Evolutionary conservation across 192 early-diverging fungal species (phyloP).

Genomic region (Podila epigama): DNA sequence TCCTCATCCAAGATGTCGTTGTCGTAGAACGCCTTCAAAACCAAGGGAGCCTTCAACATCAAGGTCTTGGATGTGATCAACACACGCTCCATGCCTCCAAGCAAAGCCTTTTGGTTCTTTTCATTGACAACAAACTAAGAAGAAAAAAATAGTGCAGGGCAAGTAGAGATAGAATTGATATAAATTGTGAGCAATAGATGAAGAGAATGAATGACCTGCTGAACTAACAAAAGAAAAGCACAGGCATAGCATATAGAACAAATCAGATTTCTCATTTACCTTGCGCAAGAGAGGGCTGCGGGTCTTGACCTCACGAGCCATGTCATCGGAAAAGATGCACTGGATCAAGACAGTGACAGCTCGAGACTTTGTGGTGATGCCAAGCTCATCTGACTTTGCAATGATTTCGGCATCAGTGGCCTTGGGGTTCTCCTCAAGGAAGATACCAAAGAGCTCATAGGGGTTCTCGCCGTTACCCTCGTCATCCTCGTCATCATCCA

Average conservation of each 20-base stretch:
- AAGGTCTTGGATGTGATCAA: conserved; percentile 56
- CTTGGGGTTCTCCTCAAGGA: conserved; percentile 65
- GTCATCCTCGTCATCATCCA: conserved; percentile 69
- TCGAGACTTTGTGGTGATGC: conserved; percentile 78
- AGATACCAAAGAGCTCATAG: conserved; percentile 82
- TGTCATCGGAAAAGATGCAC: conserved; percentile 76
- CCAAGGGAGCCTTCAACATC: conserved; percentile 73
- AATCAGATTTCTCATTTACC: conserved; percentile 21
- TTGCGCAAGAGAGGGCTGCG: conserved; percentile 72
- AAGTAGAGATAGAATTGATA: background rate
- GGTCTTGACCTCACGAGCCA: conserved; percentile 74
- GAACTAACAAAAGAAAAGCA: background rate
- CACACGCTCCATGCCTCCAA: conserved; percentile 93
- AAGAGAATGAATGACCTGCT: background rate
- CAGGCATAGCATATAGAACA: background rate
- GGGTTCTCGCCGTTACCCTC: conserved; percentile 65
- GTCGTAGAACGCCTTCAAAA: conserved; percentile 92
- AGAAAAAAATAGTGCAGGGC: background rate
- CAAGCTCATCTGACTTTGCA: conserved; percentile 79
- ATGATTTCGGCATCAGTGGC: conserved; percentile 75
- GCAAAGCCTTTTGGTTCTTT: conserved; percentile 85
- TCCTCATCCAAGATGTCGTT: conserved; percentile 94
- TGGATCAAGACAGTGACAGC: conserved; percentile 82
- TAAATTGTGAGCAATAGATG: background rate
- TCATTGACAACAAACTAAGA: conserved; percentile 75